Evolutionary conservation across 345 rosid species (phyloP).

Genomic region (Camelina hispida): DNA sequence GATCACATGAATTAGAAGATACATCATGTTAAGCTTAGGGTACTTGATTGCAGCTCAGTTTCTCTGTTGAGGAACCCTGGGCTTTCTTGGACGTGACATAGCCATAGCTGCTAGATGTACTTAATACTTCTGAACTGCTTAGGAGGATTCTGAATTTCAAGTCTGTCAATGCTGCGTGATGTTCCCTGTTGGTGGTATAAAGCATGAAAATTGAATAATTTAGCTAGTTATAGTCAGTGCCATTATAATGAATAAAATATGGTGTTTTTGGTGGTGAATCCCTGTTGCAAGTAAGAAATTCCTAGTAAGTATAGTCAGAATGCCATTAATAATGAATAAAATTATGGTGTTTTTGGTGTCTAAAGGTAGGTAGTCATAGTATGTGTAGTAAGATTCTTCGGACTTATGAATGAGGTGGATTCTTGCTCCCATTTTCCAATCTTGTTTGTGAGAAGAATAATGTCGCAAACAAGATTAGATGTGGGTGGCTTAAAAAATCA

Average conservation of each 20-base stretch:
- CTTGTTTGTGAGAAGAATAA: constrained; percentile 12
- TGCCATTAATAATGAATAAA: background rate
- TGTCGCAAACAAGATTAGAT: background rate
- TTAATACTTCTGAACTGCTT: background rate
- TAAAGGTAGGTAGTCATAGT: constrained; percentile 13
- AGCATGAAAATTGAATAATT: constrained; percentile 11
- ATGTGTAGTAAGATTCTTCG: background rate
- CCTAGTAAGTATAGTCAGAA: too few relatives aligned
- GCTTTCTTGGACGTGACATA: constrained; percentile 9
- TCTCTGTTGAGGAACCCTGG: background rate
- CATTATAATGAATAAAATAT: background rate
- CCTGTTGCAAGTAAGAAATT: too few relatives aligned
- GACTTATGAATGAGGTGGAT: constrained; percentile 8
- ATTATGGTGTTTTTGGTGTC: background rate
- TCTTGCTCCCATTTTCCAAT: background rate
- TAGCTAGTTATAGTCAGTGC: constrained; percentile 6
- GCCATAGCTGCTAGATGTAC: background rate
- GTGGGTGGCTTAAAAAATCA: background rate
- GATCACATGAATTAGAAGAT: background rate
- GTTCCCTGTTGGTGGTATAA: constrained; percentile 2
- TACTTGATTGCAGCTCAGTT: background rate
- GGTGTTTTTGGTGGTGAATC: too few relatives aligned
- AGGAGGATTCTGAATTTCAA: constrained; percentile 8
- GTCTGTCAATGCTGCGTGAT: constrained; percentile 2
- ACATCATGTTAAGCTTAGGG: constrained; percentile 17